These are phyloP conservation scores for Firmiana major DNA, from an alignment of 345 rosid genomes.

Conservation along the genomic window DNA sequence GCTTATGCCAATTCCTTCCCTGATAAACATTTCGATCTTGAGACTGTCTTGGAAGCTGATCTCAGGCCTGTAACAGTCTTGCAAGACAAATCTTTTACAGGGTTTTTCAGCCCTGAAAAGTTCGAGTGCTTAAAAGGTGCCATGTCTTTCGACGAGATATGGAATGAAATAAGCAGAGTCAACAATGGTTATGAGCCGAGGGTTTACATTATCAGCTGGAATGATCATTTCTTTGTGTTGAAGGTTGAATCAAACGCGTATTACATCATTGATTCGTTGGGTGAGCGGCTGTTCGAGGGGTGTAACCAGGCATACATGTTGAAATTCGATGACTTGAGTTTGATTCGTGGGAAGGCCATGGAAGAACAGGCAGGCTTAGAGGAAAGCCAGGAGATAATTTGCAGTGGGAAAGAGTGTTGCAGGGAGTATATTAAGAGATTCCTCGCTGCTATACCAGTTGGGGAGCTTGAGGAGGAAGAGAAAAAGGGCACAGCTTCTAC, in stretches of 20 bases:
- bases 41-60: constrained; percentile 1
- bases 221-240: constrained; percentile 17
- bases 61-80: not conserved
- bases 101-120: constrained; percentile 4
- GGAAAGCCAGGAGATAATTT: constrained; percentile 27
- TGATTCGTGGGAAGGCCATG: not conserved
- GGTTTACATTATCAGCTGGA: constrained; percentile 13
- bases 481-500: constrained; percentile 35
- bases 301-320: constrained; percentile 9
- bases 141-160: constrained; percentile 9
- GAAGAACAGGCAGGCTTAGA: not conserved
- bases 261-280: constrained; percentile 10
- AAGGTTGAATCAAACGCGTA: not conserved
- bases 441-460: constrained; percentile 52
- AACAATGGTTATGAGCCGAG: not conserved
- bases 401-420: constrained; percentile 53
- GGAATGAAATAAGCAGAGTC: not conserved
- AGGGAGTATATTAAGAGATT: constrained; percentile 64
- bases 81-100: constrained; percentile 2
- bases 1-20: constrained; percentile 9
- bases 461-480: constrained; percentile 47
- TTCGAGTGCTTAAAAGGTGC: constrained; percentile 3
- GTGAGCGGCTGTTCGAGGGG: constrained; percentile 18
- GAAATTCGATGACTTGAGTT: constrained; percentile 10
- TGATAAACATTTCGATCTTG: constrained; percentile 13